Percentiles rank a stretch among this genome's conserved stretches.
phyloP scores from a whole-genome alignment of 2,329 filamentous ascomycete genomes.

The Fonsecaea pedrosoi region DNA sequence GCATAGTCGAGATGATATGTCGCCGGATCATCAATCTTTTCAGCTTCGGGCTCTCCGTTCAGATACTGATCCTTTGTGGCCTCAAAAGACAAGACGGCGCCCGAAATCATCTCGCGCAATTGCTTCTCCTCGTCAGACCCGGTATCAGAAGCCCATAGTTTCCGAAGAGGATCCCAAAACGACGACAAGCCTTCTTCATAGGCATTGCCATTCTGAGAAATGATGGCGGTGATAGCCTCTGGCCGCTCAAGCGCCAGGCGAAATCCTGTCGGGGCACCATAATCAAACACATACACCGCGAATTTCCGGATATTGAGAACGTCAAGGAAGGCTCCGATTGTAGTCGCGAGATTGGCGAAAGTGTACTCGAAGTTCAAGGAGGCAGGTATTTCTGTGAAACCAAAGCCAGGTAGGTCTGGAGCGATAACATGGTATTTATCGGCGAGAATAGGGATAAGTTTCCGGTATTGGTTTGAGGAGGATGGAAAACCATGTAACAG shows the following conservation, averaged over 20 bases:
- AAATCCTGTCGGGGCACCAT: constrained; percentile 64
- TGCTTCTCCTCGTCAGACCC: constrained; percentile 38
- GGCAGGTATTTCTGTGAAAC: constrained; percentile 60
- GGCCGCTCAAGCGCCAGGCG: constrained; percentile 60
- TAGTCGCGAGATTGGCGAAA: constrained; percentile 60
- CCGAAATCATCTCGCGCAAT: constrained; percentile 48
- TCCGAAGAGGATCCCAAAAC: constrained; percentile 59
- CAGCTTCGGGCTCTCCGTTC: constrained; percentile 38
- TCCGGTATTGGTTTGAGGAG: constrained; percentile 55
- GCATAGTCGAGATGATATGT: constrained; percentile 60
- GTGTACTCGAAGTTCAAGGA: constrained; percentile 57
- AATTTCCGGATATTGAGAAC: constrained; percentile 56
- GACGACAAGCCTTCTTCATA: constrained; percentile 62
- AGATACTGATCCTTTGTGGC: constrained; percentile 47
- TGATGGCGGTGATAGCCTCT: constrained; percentile 58
- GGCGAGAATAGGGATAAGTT: constrained; percentile 54
- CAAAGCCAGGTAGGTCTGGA: constrained; percentile 66
- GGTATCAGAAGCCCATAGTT: constrained; percentile 54
- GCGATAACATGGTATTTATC: constrained; percentile 57
- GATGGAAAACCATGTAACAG: constrained; percentile 57
- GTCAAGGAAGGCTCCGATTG: constrained; percentile 58
- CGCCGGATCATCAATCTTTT: constrained; percentile 38
- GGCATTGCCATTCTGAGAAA: constrained; percentile 68
- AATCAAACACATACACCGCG: constrained; percentile 68
- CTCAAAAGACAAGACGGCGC: constrained; percentile 48